Evolutionary conservation across 2,329 filamentous ascomycete genomes (phyloP).

Genomic region (Chrysosporium queenslandicum): DNA sequence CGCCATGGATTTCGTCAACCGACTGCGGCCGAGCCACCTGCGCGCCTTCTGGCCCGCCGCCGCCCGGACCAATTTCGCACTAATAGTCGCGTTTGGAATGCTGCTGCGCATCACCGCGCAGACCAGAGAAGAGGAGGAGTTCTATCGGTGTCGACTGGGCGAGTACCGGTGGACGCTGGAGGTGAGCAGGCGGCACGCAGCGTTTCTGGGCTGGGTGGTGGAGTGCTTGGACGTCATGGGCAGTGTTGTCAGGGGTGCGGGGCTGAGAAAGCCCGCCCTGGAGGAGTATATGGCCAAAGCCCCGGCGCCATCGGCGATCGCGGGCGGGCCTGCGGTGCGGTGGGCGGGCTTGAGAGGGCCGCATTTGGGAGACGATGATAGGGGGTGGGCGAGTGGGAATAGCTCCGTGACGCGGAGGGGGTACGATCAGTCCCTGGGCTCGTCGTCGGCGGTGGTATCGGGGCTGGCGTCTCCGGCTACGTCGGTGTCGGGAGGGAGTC

Average conservation of each 20-base stretch:
- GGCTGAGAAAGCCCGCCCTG: slow-evolving; percentile 49
- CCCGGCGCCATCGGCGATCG: not conserved
- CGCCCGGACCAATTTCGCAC: slow-evolving; percentile 62
- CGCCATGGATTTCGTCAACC: slow-evolving; percentile 95
- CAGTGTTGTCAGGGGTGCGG: slow-evolving; percentile 48
- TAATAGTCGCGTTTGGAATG: slow-evolving; percentile 89
- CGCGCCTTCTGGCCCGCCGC: slow-evolving; percentile 68
- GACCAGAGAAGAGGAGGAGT: slow-evolving; percentile 78
- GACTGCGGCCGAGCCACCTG: slow-evolving; percentile 73
- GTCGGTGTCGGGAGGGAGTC: slow-evolving; percentile 11
- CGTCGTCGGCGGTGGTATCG: slow-evolving; percentile 1
- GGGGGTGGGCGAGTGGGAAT: not conserved
- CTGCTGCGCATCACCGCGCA: slow-evolving; percentile 83
- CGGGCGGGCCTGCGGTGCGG: not conserved
- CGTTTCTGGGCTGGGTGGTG: slow-evolving; percentile 54
- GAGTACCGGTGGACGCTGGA: slow-evolving; percentile 93
- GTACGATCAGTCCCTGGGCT: slow-evolving; percentile 3
- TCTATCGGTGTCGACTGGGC: slow-evolving; percentile 72
- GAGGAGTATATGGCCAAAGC: slow-evolving; percentile 32
- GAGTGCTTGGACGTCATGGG: slow-evolving; percentile 64
- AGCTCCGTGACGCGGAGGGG: not conserved
- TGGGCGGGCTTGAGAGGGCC: not conserved
- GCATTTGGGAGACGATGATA: not conserved
- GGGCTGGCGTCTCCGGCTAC: slow-evolving; percentile 12
- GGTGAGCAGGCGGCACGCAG: slow-evolving; percentile 65